These are phyloP conservation scores for Mycena galopus DNA, from an alignment of 768 basidiomycete species.

Conservation along the genomic window DNA sequence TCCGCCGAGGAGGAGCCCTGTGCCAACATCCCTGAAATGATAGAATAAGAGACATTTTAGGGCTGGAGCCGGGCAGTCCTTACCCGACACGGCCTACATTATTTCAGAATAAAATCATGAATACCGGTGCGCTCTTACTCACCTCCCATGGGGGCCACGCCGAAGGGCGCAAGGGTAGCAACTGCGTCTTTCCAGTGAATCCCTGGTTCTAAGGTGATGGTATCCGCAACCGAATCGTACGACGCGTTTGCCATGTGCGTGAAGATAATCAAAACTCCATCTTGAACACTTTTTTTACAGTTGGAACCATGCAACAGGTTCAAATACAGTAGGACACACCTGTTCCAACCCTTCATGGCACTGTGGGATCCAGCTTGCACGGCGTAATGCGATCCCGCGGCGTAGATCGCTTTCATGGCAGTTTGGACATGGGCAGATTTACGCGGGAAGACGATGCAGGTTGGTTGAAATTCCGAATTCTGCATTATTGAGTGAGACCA, in stretches of 20 bases:
- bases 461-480: slow-evolving; percentile 34
- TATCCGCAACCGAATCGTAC: slow-evolving; percentile 50
- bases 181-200: slow-evolving; percentile 58
- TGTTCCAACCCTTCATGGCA: slow-evolving; percentile 43
- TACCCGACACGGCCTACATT: slow-evolving; percentile 34
- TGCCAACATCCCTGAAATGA: slow-evolving; percentile 54
- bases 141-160: slow-evolving; percentile 58
- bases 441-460: slow-evolving; percentile 40
- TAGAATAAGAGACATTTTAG: neutral
- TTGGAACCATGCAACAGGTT: too few species aligned
- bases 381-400: slow-evolving; percentile 32
- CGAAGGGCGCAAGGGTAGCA: slow-evolving; percentile 48
- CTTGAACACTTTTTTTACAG: slow-evolving; percentile 44
- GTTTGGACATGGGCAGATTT: slow-evolving; percentile 31
- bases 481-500: neutral
- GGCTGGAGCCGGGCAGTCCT: neutral
- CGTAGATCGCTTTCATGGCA: slow-evolving; percentile 40
- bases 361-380: slow-evolving; percentile 43
- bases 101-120: neutral
- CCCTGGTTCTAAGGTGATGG: slow-evolving; percentile 58
- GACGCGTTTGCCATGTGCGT: slow-evolving; percentile 41
- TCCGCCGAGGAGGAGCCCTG: slow-evolving; percentile 59
- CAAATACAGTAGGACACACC: slow-evolving; percentile 12
- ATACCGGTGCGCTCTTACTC: neutral
- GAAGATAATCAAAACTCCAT: slow-evolving; percentile 41